Evolutionary conservation across 306 rosid genomes (phyloP), one percentile per base, ranked within the genome.

Genomic region (Morella rubra): DNA sequence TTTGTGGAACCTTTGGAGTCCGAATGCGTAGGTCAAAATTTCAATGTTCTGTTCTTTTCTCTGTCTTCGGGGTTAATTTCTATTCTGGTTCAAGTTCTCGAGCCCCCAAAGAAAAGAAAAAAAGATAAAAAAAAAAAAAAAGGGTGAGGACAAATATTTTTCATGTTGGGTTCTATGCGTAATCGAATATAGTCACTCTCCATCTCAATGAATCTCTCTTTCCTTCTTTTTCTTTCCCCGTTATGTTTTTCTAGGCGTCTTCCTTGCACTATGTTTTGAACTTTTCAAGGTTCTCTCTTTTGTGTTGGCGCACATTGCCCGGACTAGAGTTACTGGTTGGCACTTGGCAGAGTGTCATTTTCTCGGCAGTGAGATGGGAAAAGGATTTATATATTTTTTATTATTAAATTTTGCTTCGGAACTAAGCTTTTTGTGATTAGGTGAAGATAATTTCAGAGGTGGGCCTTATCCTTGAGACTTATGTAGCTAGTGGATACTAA

Each of bases 1-100:
- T 79, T 84, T 90, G 52, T 90, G 93, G 93, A 84, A 64, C 79
- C 89, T 90, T 87, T 90, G 93, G 93, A 73, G 90, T 90, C 91
- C 93, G 85, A 84, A 82, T 87, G 88, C 76, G 60, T 80, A 84
- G 69, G 72, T 53, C 32, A 32, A 44, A 32, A 45, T 79, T 53
- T 81, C 18, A 0, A 64, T 42, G 19, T 72, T 61, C 37, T 7
- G 19, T 44, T 37, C 45, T 7, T 74, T 4, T 73, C 55, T 65
- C 59, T 73, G 41, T 13, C 72, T 66, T 78, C 18, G 47, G 66
- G 42, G 77, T 46, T 22, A 22, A 44, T 53, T 44, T 69, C 13
- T 69, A 19, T 82, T 67, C 22, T 71, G 41, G 67, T 62, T 76
- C 71, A 10, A 75, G 71, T 65, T 78, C 70, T 81, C 74, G 80